Base-by-base conservation (phyloP, 176 grass and related monocot genomes). In the Leersia perrieri region DNA sequence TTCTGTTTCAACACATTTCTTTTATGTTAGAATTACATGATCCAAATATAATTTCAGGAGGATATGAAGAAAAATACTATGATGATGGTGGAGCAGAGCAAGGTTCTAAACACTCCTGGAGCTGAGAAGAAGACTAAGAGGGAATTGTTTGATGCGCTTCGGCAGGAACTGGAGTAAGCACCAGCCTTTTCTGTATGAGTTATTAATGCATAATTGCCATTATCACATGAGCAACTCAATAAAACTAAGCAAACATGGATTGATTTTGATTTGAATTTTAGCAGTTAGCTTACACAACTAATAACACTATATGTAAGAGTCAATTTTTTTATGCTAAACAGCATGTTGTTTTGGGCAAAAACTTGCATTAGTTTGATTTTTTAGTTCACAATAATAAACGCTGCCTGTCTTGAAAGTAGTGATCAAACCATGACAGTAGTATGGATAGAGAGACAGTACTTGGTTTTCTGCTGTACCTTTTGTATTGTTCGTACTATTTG, bases 11-110 rank as follows among this genome's bases (percentile, higher is more conserved):
- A 60, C 53, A 27, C 28, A 64, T 77, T 49, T 28, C 55, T 76
- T 15, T 15, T 81, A 13, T 75, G 61, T n/a, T 1, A 60, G 33
- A 65, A 61, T 70, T 3, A 11, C 57, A 35, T n/a, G n/a, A n/a
- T n/a, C 12, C 11, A 29, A 66, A 40, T 76, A 27, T 63, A 4
- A 38, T 83, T 89, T 63, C 84, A 99, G 92, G 96, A 99, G 88
- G 92, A 95, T 44, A 94, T 95, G 90, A 99, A 99, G 78, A 99
- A 94, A 72, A 94, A 91, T 72, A 99, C 96, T 27, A 95, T 98
- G 84, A 87, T 93, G 64, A 99, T 99, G 97, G 97, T 99, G 45
- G 93, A 99, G 71, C 93, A 99, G 66, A 99, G 97, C 86, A 96
- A 88, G 73, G 92, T 94, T 63, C 83, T 99, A 42, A 99, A 93